Base-by-base conservation (phyloP, 1,284 basidiomycete genomes). In the Veloboletus limbatus region DNA sequence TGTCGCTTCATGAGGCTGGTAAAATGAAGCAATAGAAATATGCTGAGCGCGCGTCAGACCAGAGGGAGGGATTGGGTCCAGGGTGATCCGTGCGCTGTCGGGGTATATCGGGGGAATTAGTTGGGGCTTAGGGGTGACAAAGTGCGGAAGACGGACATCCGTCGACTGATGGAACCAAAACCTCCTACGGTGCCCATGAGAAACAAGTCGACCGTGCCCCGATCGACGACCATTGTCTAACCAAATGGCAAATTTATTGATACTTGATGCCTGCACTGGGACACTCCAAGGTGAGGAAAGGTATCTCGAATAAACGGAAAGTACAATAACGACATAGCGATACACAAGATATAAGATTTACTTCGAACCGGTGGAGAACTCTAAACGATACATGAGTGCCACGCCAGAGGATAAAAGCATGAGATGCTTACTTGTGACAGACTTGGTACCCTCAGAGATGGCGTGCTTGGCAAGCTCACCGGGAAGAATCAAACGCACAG, bases 401-500 rank as follows among this genome's bases (percentile, higher is more conserved):
- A 16, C 9, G 11, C 14, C 9, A 30, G n/a, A 9, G 7, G 3
- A 27, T 8, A 17, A 18, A 8, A 4, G 8, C 8, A 43, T 13
- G 6, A 22, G 7, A 34, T 1, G 48, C 66, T 47, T 14, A 64
- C 62, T 65, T 17, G 66, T 69, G 14, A 65, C 63, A 8, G 66
- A 69, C 75, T 85, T 87, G 45, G 84, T 87, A 46, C 88, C 88
- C 72, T 91, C 88, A 6, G 85, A 88, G 70, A 91, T 80, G 38
- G 78, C 76, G 49, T 79, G 79, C 71, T 82, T 82, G 30, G 78
- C 77, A 16, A 81, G 71, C 58, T 83, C 83, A 64, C 81, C 82
- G 41, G 86, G 86, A 28, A 88, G 80, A 67, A 89, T 88, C 48
- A 89, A 72, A 51, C 86, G 83, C 40, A 88, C 85, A 14, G 86